A percentile compares a stretch with the other conserved stretches of the same genome.
phyloP scores from a whole-genome alignment of 2,329 filamentous ascomycete genomes.

The Thielaviopsis populi region DNA sequence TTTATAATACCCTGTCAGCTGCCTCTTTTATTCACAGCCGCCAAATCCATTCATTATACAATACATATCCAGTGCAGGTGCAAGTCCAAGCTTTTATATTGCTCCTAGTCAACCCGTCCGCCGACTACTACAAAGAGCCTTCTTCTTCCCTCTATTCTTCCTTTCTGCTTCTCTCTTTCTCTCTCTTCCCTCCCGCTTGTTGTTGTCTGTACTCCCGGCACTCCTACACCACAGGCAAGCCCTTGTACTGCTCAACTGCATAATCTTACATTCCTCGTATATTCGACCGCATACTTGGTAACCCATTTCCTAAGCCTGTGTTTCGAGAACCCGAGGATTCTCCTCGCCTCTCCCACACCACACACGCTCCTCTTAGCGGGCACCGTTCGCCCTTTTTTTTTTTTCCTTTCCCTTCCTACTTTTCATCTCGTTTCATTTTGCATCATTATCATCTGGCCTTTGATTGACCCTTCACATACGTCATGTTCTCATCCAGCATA shows the following conservation, averaged over 20 bases:
- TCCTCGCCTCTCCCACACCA: neutral
- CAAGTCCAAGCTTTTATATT: neutral
- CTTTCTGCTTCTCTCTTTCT: neutral
- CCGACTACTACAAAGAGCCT: neutral
- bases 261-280: neutral
- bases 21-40: neutral
- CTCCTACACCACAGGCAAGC: neutral
- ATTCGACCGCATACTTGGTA: neutral
- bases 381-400: neutral
- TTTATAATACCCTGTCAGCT: neutral
- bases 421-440: neutral
- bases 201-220: neutral
- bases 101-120: neutral
- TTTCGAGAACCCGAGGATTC: neutral
- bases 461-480: neutral
- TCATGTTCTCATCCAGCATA: constrained; percentile 6
- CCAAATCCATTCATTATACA: neutral
- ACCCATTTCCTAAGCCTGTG: neutral
- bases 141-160: neutral
- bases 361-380: neutral
- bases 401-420: no score
- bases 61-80: no score
- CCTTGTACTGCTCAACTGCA: neutral
- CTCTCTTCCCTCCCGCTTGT: neutral
- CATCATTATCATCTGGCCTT: neutral